Base-by-base conservation (phyloP, 2,329 filamentous ascomycete species). In the Aspergillus nomiae region DNA sequence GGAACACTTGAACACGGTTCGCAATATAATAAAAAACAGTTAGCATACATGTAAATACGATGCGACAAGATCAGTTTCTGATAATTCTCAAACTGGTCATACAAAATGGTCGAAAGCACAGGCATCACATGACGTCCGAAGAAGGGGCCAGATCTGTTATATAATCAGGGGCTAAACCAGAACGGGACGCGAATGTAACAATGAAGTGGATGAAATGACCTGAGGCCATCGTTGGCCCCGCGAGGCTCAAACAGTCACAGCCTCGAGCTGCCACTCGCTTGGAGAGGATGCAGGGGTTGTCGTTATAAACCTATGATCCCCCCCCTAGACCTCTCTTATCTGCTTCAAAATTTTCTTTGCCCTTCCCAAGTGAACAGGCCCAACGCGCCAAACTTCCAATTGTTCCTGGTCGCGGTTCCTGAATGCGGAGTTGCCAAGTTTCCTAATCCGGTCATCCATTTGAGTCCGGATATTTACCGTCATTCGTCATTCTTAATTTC, bases 391-490 rank as follows among this genome's bases (percentile, higher is more conserved):
- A 38, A 14, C n/a, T 55, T 21, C 32, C 24, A 36, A 5, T n/a
- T 36, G 51, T 55, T 55, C 32, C 34, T 55, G 51, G 38, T 6
- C n/a, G 30, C 8, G n/a, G 51, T 55, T 38, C 51, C 60, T 62
- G 38, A 54, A 59, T 62, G 60, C 56, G 56, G 55, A 57, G 60
- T 58, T 56, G 58, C 65, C 60, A 63, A 64, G 53, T 61, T 60
- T 48, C 65, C 63, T 53, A 57, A 63, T 66, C 46, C 45, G 60
- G 55, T 36, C 55, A 61, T 62, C 41, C 51, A 50, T 8, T 36
- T 24, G 16, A 26, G 21, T 46, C 56, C 21, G 58, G 45, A 48
- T 28, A 58, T 56, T 58, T 58, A 48, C 58, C 63, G 45, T 32
- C 55, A 43, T 26, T 36, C 48, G 10, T 28, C 45, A n/a, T 26